A percentile compares a stretch with the other conserved stretches of the same genome.
These are phyloP conservation scores for Leptodermis oblonga DNA, from an alignment of 257 asterid species.

Conservation along the genomic window DNA sequence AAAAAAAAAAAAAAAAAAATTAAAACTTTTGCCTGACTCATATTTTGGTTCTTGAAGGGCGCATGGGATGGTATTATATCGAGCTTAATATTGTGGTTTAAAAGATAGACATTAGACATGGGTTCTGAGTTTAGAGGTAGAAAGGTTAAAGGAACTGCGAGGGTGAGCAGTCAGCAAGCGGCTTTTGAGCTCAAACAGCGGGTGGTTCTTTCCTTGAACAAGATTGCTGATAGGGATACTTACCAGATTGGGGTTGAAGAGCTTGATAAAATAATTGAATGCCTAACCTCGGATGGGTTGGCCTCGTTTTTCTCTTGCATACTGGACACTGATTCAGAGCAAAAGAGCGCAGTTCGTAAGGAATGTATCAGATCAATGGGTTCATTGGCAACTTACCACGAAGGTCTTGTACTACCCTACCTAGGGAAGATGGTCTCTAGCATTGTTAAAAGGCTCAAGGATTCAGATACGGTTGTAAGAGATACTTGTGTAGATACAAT, in stretches of 20 bases:
- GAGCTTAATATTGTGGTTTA: constrained; percentile 14
- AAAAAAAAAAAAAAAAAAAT: not conserved
- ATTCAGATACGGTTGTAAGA: constrained; percentile 79
- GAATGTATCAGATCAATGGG: constrained; percentile 89
- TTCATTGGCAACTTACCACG: constrained; percentile 57
- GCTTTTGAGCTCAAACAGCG: constrained; percentile 82
- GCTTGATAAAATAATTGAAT: constrained; percentile 64
- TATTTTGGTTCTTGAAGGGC: not conserved
- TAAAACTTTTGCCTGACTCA: not conserved
- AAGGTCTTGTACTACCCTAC: constrained; percentile 52
- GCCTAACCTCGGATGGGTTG: constrained; percentile 66
- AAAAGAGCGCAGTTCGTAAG: constrained; percentile 82
- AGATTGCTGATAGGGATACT: constrained; percentile 93
- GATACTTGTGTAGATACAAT: constrained; percentile 80
- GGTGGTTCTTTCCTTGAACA: constrained; percentile 65
- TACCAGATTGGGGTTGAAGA: constrained; percentile 80
- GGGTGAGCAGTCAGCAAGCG: constrained; percentile 59
- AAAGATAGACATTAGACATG: not conserved
- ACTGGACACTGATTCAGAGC: constrained; percentile 69
- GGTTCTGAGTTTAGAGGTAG: constrained; percentile 18
- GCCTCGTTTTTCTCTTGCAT: constrained; percentile 75
- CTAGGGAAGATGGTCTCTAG: constrained; percentile 74
- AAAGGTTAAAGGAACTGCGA: constrained; percentile 54
- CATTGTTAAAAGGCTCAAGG: constrained; percentile 87
- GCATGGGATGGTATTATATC: constrained; percentile 6